Evolutionary conservation across 2,329 filamentous ascomycete species (phyloP).

Genomic region (Aspergillus jensenii): DNA sequence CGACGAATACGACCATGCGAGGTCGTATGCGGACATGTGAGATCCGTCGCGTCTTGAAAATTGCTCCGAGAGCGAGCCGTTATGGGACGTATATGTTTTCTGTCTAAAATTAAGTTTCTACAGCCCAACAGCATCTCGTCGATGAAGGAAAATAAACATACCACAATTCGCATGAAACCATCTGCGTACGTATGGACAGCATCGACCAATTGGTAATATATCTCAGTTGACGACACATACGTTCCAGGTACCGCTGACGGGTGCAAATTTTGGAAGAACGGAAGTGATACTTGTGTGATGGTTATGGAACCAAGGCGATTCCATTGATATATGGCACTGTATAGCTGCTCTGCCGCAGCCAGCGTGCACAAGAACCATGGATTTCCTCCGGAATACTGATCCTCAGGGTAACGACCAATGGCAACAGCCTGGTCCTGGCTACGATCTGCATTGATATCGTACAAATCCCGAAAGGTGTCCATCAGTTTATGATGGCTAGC

Average conservation of each 20-base stretch:
- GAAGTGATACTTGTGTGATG: conserved; percentile 63
- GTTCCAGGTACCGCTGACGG: conserved; percentile 61
- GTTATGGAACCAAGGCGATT: conserved; percentile 61
- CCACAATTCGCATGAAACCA: conserved; percentile 51
- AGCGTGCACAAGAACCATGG: conserved; percentile 77
- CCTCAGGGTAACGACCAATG: conserved; percentile 67
- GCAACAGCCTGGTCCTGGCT: conserved; percentile 36
- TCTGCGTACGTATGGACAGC: conserved; percentile 65
- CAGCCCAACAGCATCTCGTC: not conserved
- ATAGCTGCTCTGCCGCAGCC: conserved; percentile 77
- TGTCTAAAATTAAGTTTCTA: conserved; percentile 4
- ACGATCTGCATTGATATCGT: conserved; percentile 52
- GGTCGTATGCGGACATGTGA: conserved; percentile 39
- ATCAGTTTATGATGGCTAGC: conserved; percentile 74
- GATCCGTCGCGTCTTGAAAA: conserved; percentile 36
- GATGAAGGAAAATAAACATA: conserved; percentile 15
- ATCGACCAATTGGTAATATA: conserved; percentile 57
- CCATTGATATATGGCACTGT: conserved; percentile 74
- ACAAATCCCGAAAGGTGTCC: conserved; percentile 72
- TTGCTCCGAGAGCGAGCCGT: conserved; percentile 42
- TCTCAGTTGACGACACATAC: conserved; percentile 57
- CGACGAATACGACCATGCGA: conserved; percentile 49
- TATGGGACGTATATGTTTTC: conserved; percentile 27
- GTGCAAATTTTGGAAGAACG: conserved; percentile 70
- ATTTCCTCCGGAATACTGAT: conserved; percentile 74